A percentile compares a stretch with the other conserved stretches of the same genome.
These are phyloP conservation scores for Codiaeum variegatum DNA, from an alignment of 441 rosid species.

Conservation along the genomic window DNA sequence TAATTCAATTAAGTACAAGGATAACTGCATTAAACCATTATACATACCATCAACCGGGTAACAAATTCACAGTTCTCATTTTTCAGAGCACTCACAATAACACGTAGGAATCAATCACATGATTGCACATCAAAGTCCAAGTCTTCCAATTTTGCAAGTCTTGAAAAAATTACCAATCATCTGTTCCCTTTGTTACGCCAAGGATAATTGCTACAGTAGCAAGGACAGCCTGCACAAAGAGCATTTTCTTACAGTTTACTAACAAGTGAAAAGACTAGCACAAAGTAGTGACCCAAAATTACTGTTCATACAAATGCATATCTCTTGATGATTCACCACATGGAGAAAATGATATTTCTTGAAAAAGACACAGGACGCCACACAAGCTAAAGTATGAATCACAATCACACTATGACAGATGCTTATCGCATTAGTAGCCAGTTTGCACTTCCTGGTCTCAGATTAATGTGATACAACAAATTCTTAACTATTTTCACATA, in stretches of 20 bases:
- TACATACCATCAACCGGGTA: not conserved
- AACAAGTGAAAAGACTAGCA: not conserved
- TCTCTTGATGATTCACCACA: not conserved
- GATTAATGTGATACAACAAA: not conserved
- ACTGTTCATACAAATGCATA: not conserved
- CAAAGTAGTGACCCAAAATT: not conserved
- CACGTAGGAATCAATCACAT: slow-evolving; percentile 1
- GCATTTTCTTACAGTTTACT: not conserved
- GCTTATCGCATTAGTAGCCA: not conserved
- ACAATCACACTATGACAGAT: not conserved
- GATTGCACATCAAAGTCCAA: not conserved
- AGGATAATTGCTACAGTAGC: slow-evolving; percentile 64
- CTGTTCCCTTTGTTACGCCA: slow-evolving; percentile 60
- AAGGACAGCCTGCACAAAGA: slow-evolving; percentile 62
- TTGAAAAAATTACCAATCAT: slow-evolving; percentile 31
- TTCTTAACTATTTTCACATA: not conserved
- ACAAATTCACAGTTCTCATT: not conserved
- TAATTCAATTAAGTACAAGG: not conserved
- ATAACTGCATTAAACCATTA: not conserved
- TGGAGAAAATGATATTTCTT: no score
- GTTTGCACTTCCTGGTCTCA: not conserved
- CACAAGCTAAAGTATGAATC: not conserved
- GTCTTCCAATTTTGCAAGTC: not conserved
- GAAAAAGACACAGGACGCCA: not conserved
- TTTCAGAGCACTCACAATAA: not conserved